phyloP scores from a whole-genome alignment of 768 basidiomycete genomes.

The Kwoniella sp. region DNA sequence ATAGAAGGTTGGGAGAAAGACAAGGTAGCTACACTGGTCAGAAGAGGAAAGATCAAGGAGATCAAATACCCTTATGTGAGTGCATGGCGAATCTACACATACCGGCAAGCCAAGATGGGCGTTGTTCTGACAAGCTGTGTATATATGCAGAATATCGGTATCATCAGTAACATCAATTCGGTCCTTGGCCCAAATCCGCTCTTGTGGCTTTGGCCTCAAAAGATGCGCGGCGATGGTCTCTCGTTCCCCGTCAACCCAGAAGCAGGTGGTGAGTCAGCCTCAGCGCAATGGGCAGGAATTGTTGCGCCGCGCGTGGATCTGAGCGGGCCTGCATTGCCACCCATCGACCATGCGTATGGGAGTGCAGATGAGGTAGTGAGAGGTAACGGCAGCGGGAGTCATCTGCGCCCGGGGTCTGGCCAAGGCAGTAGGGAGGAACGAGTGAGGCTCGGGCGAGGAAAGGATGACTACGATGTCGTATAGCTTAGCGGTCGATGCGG shows the following conservation, averaged over 20 bases:
- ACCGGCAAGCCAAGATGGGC: neutral
- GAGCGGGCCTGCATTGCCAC: constrained; percentile 11
- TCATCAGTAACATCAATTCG: constrained; percentile 70
- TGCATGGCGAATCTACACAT: constrained; percentile 17
- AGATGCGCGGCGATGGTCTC: constrained; percentile 70
- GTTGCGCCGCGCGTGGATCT: constrained; percentile 30
- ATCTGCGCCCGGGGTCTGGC: constrained; percentile 19
- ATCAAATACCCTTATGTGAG: constrained; percentile 93
- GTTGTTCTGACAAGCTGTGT: neutral
- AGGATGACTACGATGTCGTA: constrained; percentile 27
- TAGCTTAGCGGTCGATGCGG: constrained; percentile 8
- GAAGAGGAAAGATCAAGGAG: constrained; percentile 81
- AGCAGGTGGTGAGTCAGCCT: constrained; percentile 52
- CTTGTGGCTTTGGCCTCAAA: constrained; percentile 82
- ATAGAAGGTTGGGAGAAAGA: constrained; percentile 99
- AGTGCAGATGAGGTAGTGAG: constrained; percentile 15
- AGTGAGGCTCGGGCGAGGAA: constrained; percentile 15
- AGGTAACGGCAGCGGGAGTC: constrained; percentile 26
- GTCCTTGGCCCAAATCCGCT: constrained; percentile 75
- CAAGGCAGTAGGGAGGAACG: constrained; percentile 13
- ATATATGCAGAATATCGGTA: constrained; percentile 72
- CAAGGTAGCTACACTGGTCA: constrained; percentile 80
- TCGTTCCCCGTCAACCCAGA: constrained; percentile 70
- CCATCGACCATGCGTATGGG: constrained; percentile 22
- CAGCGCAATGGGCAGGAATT: constrained; percentile 43